Evolutionary conservation across 2,329 filamentous ascomycete species (phyloP).

Genomic region (Xylaria sp.): DNA sequence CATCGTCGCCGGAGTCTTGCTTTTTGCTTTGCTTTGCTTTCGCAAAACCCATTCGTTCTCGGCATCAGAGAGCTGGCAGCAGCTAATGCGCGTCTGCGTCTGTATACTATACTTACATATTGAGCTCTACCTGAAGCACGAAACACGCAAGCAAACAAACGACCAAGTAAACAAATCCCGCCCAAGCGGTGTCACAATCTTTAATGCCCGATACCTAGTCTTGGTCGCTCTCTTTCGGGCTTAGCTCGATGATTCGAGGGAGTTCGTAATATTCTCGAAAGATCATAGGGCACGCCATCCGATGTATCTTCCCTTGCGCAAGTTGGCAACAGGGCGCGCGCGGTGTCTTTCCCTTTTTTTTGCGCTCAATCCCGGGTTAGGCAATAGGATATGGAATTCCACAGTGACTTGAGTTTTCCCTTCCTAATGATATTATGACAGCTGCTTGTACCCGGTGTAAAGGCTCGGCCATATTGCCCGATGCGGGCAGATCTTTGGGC

Average conservation of each 20-base stretch:
- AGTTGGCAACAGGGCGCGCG: neutral
- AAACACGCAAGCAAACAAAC: neutral
- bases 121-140: neutral
- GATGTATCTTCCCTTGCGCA: neutral
- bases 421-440: neutral
- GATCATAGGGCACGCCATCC: neutral
- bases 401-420: neutral
- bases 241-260: neutral
- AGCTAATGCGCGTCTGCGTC: too few species aligned
- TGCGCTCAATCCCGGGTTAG: neutral
- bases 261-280: neutral
- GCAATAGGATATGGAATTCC: neutral
- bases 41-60: too few species aligned
- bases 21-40: neutral
- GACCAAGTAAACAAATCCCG: neutral
- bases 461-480: slow-evolving; percentile 37
- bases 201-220: neutral
- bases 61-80: too few species aligned
- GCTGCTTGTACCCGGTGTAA: neutral
- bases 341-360: neutral
- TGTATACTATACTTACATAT: too few species aligned
- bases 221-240: neutral
- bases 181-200: neutral
- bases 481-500: slow-evolving; percentile 28
- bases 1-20: neutral